Base-by-base conservation (phyloP, 306 rosid species). In the Trifolium dubium region DNA sequence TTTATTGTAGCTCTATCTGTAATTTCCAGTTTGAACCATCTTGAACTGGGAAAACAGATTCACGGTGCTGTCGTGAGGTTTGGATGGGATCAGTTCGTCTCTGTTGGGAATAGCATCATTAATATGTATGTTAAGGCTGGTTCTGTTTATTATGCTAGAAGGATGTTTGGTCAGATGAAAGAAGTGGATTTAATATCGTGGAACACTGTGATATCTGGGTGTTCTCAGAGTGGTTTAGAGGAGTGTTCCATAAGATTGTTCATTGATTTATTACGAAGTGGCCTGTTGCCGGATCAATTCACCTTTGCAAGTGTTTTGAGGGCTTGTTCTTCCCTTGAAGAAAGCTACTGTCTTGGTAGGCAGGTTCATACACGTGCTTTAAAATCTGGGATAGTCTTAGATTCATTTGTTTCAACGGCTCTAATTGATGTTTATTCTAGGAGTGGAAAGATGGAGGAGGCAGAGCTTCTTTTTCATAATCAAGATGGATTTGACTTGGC, bases 191-290 rank as follows among this genome's bases (percentile, higher is more conserved):
- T 92, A 54, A 81, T 92, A 76, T 87, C 95, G 5, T 92, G 94
- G 96, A 92, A 92, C 86, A 86, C 98, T 0, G 61, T 92, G 84
- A 88, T 88, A 78, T 88, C 94, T 17, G 88, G 87, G 83, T 88
- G 85, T 77, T 79, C 85, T 0, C 78, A 76, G 74, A 79, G 75
- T 77, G 77, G 90, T 74, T 78, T 80, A 64, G 87, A 76, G 74
- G 85, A 83, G 80, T 87, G 85, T 60, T 85, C 96, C 3, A 9
- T 85, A 8, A 73, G 79, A 29, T 64, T 88, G 31, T 90, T 87
- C 12, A 35, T 69, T 53, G 86, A 78, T 82, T 77, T 86, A 53
- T 69, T 92, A 73, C 81, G 61, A 5, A 43, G 71, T 71, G 92
- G 94, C 53, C 64, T 74, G 4, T 69, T 67, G 70, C 90, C 94